Evolutionary conservation across 768 basidiomycete genomes (phyloP), one percentile per base, ranked within the genome.

Genomic region (Pisolithus albus): DNA sequence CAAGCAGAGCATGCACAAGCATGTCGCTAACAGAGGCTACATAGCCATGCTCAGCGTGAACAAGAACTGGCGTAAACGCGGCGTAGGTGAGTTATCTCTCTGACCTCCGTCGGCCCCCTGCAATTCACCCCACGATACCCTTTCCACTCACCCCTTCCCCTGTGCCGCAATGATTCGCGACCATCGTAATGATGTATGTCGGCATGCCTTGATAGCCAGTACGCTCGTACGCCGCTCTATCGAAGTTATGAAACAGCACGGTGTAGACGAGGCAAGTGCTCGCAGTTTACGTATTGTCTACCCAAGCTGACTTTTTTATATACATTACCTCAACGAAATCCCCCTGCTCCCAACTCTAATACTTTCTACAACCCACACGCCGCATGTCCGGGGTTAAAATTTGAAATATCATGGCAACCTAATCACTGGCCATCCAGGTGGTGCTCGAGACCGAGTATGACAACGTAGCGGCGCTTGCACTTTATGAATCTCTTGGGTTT

Each of bases 11-110:
- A 76, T 80, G 65, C 96, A 98, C 71, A 75, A 75, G 50, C 79
- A 85, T 55, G 70, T 73, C 37, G 73, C 81, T 9, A 90, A 92
- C 64, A 72, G 96, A 64, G 96, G 96, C 13, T 99, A 99, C 66
- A 95, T 99, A 52, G 96, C 94, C 36, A 98, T 98, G 96, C 80
- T 98, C 50, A 92, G 90, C 62, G 92, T 97, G 26, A 78, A 80
- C 67, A 84, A 83, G 67, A 69, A 75, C 37, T 96, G 84, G 80
- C 77, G 95, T 36, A 88, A 95, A 68, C 82, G 85, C 49, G 95
- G 96, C 32, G 92, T 98, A 65, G 92, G 92, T 92, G 67, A 65
- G 87, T 78, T 51, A 55, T 53, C 55, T 28, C 5, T 15, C 11
- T 43, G n/a, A 49, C 24, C 30, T 39, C 38, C 38, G 2, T 15